Conservation (phyloP, 2,329 filamentous ascomycete genomes). For the Hypoxylon sp. region DNA sequence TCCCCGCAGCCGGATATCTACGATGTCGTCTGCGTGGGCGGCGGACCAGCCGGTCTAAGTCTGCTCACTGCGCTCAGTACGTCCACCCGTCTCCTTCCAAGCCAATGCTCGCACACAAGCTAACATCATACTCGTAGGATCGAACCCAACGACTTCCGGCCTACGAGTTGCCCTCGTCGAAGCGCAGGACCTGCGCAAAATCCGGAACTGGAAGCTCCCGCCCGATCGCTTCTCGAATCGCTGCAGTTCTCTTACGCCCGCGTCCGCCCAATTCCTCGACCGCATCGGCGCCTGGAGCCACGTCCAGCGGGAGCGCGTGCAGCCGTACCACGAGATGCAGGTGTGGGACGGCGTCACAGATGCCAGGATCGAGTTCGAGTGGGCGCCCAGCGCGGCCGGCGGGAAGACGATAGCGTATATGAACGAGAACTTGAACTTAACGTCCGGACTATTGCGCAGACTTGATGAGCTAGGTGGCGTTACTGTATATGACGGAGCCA, state of each 20-base stretch:
- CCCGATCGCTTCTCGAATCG: constrained; percentile 87
- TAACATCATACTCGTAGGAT: constrained; percentile 65
- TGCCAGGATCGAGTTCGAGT: constrained; percentile 90
- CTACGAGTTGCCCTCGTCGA: constrained; percentile 92
- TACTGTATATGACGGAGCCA: constrained; percentile 81
- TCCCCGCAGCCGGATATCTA: constrained; percentile 77
- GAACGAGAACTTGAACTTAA: constrained; percentile 94
- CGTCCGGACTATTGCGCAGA: constrained; percentile 80
- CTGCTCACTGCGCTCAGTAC: constrained; percentile 82
- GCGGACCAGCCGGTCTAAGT: constrained; percentile 90
- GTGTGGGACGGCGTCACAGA: constrained; percentile 97
- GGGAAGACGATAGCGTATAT: constrained; percentile 89
- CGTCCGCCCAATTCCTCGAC: constrained; percentile 86
- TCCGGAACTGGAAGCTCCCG: constrained; percentile 76
- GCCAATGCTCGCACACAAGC: constrained; percentile 7
- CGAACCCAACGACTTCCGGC: constrained; percentile 80
- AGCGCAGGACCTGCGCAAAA: constrained; percentile 84
- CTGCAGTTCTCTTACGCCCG: constrained; percentile 93
- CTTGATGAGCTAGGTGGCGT: constrained; percentile 79
- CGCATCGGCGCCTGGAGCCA: constrained; percentile 89
- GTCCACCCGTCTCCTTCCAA: constrained; percentile 46
- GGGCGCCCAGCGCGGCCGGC: constrained; percentile 64
- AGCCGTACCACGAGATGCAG: constrained; percentile 95
- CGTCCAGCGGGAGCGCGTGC: constrained; percentile 79
- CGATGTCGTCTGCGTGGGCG: constrained; percentile 93